phyloP scores from a whole-genome alignment of 2,329 filamentous ascomycete genomes.

The Fonsecaea erecta region DNA sequence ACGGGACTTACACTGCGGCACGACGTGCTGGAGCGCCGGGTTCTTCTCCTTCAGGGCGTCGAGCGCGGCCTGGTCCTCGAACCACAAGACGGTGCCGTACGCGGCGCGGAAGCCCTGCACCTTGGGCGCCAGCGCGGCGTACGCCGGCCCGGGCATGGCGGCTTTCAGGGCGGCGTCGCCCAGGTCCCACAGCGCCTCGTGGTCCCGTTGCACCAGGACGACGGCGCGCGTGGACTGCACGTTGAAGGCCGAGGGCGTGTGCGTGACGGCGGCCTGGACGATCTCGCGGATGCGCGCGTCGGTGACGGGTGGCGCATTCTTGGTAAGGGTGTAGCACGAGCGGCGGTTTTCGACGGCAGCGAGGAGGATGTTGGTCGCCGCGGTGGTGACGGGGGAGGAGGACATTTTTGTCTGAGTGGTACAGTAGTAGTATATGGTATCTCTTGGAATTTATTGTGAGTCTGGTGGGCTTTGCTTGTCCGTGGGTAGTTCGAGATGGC shows the following conservation, averaged over 20 bases:
- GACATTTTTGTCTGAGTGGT: too few species aligned
- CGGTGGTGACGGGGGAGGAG: background rate
- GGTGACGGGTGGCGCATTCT: conserved; percentile 23
- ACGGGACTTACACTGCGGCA: conserved; percentile 2
- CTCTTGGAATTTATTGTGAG: background rate
- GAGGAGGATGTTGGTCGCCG: background rate
- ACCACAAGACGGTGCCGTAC: conserved; percentile 85
- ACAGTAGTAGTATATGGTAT: too few species aligned
- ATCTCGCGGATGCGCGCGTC: conserved; percentile 16
- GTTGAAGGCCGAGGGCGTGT: conserved; percentile 78
- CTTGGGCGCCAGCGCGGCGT: conserved; percentile 8
- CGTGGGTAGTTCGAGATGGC: background rate
- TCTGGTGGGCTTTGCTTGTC: background rate
- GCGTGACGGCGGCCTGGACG: background rate
- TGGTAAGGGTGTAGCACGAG: conserved; percentile 23
- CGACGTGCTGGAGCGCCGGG: background rate
- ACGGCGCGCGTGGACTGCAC: conserved; percentile 79
- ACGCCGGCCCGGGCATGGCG: conserved; percentile 17
- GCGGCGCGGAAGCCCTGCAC: conserved; percentile 50
- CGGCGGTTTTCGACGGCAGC: background rate
- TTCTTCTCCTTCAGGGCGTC: conserved; percentile 61
- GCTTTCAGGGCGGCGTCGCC: conserved; percentile 43
- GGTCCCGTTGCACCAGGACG: conserved; percentile 77
- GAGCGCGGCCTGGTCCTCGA: conserved; percentile 73
- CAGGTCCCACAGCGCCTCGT: conserved; percentile 86